phyloP scores from a whole-genome alignment of 805 yeast genomes.

The Candida xiaguanensis region DNA sequence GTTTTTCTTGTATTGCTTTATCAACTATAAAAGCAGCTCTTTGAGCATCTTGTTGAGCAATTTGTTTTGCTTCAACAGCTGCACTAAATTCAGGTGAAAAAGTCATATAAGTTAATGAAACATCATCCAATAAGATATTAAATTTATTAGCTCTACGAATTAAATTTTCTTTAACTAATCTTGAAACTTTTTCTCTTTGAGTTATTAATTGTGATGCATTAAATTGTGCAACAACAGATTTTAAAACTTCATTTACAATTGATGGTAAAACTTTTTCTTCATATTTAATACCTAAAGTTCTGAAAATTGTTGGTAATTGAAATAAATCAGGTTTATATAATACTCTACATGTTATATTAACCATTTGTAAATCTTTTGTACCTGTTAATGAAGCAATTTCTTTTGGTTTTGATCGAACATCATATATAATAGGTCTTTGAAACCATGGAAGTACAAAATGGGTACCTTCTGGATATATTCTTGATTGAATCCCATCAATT shows the following conservation, averaged over 20 bases:
- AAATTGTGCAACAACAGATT: slow-evolving; percentile 96
- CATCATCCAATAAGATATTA: slow-evolving; percentile 88
- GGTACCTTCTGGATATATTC: slow-evolving; percentile 89
- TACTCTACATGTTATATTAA: slow-evolving; percentile 97
- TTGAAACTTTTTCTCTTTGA: slow-evolving; percentile 95
- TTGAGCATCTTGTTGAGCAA: slow-evolving; percentile 99
- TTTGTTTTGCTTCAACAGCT: slow-evolving; percentile 98
- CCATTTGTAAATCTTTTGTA: slow-evolving; percentile 98
- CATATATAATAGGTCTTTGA: slow-evolving; percentile 88
- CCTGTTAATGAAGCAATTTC: slow-evolving; percentile 95
- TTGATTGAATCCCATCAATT: slow-evolving; percentile 75
- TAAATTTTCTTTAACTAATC: slow-evolving; percentile 85
- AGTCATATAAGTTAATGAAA: slow-evolving; percentile 93
- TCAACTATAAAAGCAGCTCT: slow-evolving; percentile 97
- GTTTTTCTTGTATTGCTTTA: slow-evolving; percentile 96
- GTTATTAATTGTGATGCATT: slow-evolving; percentile 97
- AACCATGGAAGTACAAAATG: slow-evolving; percentile 93
- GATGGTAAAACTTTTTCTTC: slow-evolving; percentile 97
- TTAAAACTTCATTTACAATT: slow-evolving; percentile 95
- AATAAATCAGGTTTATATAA: slow-evolving; percentile 80
- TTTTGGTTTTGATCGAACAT: slow-evolving; percentile 96
- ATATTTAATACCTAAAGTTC: slow-evolving; percentile 91
- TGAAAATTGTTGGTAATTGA: slow-evolving; percentile 78
- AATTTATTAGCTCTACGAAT: slow-evolving; percentile 89
- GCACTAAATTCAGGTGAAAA: slow-evolving; percentile 96